Conservation (phyloP, 2,329 filamentous ascomycete genomes). For the Pestalotiopsis sp. region DNA sequence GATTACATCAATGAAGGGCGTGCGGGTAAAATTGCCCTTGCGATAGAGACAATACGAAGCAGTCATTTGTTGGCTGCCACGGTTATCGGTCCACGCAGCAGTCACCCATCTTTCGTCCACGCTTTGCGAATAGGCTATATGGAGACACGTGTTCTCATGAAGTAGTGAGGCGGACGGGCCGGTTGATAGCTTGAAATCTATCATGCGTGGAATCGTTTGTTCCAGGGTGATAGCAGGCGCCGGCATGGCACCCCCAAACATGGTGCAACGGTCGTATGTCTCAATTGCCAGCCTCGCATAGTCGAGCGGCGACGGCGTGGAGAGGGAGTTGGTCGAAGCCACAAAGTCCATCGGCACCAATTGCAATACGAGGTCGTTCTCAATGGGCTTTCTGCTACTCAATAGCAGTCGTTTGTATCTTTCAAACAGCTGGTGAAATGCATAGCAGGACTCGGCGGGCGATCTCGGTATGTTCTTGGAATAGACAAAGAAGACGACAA, state of each 20-base stretch:
- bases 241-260: conserved; percentile 56
- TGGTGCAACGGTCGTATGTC: conserved; percentile 73
- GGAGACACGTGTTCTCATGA: conserved; percentile 77
- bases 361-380: conserved; percentile 74
- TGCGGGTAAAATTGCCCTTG: conserved; percentile 51
- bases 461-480: conserved; percentile 61
- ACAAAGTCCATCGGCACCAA: conserved; percentile 70
- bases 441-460: conserved; percentile 69
- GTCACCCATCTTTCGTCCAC: conserved; percentile 77
- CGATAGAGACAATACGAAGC: conserved; percentile 71
- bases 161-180: conserved; percentile 72
- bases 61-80: conserved; percentile 70
- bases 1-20: conserved; percentile 62
- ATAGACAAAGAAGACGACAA: conserved; percentile 78
- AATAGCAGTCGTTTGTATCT: conserved; percentile 54
- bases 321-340: conserved; percentile 61
- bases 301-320: conserved; percentile 61
- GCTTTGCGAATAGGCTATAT: conserved; percentile 77
- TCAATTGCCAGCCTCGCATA: conserved; percentile 68
- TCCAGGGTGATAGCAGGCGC: conserved; percentile 74
- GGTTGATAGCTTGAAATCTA: conserved; percentile 72
- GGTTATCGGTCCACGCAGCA: conserved; percentile 78
- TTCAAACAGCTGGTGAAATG: conserved; percentile 73
- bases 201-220: conserved; percentile 65
- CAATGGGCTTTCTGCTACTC: conserved; percentile 45